Evolutionary conservation across 2,329 filamentous ascomycete species (phyloP).

Genomic region (Fusarium fujikuroi): DNA sequence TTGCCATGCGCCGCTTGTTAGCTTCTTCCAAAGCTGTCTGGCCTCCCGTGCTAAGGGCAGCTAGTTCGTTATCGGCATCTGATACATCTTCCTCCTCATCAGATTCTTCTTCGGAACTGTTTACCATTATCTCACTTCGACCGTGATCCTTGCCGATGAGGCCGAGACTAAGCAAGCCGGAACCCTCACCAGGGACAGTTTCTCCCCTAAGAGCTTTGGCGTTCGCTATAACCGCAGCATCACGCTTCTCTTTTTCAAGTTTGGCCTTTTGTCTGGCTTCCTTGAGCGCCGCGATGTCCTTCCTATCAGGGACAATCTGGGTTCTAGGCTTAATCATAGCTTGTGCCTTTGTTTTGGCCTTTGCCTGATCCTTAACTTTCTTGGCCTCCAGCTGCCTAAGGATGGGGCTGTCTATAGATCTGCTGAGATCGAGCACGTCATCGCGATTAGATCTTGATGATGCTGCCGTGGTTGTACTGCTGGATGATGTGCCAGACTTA

Average conservation of each 20-base stretch:
- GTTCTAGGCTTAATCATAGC: constrained; percentile 45
- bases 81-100: constrained; percentile 70
- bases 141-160: constrained; percentile 82
- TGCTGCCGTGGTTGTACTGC: constrained; percentile 34
- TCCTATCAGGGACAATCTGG: constrained; percentile 49
- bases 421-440: constrained; percentile 59
- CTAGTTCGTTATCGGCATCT: constrained; percentile 63
- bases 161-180: constrained; percentile 77
- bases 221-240: constrained; percentile 76
- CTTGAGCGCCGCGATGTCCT: constrained; percentile 63
- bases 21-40: constrained; percentile 62
- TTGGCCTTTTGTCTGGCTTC: constrained; percentile 79
- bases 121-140: constrained; percentile 91
- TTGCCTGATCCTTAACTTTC: constrained; percentile 45
- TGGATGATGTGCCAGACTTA: constrained; percentile 56
- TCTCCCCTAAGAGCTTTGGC: constrained; percentile 63
- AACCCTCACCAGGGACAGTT: constrained; percentile 73
- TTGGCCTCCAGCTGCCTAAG: constrained; percentile 59
- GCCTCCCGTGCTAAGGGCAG: constrained; percentile 59
- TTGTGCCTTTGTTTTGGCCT: constrained; percentile 47
- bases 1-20: constrained; percentile 54
- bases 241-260: constrained; percentile 77
- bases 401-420: constrained; percentile 59
- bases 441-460: constrained; percentile 56
- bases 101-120: constrained; percentile 80